Percentiles rank a stretch among this genome's conserved stretches.
Conservation (phyloP, 805 yeast genomes). For the Candida xyloterini region DNA sequence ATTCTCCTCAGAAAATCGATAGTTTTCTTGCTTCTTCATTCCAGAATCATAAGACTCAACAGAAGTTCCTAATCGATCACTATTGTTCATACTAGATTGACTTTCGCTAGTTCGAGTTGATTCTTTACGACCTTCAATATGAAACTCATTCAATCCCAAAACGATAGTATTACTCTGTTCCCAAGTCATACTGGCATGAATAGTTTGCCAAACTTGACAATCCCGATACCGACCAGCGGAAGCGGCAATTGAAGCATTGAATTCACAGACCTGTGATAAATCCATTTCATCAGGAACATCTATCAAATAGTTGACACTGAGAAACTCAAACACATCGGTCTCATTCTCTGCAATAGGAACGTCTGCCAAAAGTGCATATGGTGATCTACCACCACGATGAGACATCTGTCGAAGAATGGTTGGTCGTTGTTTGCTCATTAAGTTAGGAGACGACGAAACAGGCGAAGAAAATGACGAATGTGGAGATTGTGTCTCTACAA, state of each 20-base stretch:
- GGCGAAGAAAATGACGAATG: conserved; percentile 11
- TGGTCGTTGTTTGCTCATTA: conserved; percentile 16
- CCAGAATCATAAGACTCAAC: conserved; percentile 15
- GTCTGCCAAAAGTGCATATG: conserved; percentile 40
- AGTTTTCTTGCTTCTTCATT: not conserved
- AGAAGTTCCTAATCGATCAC: conserved; percentile 24
- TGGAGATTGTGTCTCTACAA: not conserved
- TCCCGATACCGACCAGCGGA: conserved; percentile 50
- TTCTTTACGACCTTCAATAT: conserved; percentile 9
- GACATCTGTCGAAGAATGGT: conserved; percentile 12
- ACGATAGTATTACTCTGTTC: conserved; percentile 16
- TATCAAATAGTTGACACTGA: conserved; percentile 48
- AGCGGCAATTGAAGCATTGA: conserved; percentile 56
- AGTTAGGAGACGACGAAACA: conserved; percentile 15
- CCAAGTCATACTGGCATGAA: conserved; percentile 47
- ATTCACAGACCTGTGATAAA: conserved; percentile 51
- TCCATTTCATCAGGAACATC: conserved; percentile 47
- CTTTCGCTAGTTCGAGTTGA: conserved; percentile 21
- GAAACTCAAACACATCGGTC: conserved; percentile 41
- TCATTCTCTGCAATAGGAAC: conserved; percentile 44
- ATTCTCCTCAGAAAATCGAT: conserved; percentile 10
- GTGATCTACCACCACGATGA: conserved; percentile 14
- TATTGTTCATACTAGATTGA: conserved; percentile 22
- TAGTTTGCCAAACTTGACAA: conserved; percentile 60
- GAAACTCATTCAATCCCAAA: conserved; percentile 17